Percentiles rank a stretch among this genome's conserved stretches.
Conservation (phyloP, 495 filamentous ascomycete genomes). For the Thozetella sp. region DNA sequence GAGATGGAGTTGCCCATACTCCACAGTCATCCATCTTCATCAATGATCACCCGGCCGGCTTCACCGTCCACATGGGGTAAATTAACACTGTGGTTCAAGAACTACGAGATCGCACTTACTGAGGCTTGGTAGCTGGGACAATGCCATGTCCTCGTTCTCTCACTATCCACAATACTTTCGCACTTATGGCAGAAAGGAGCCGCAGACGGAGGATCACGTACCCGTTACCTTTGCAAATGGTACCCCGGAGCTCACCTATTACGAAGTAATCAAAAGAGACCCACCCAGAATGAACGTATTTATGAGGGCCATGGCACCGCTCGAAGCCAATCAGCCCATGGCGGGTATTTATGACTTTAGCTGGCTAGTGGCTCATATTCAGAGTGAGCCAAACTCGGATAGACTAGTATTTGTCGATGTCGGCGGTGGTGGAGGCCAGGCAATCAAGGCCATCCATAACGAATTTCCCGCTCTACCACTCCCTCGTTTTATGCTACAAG, state of each 20-base stretch:
- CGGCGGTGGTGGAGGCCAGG: constrained; percentile 43
- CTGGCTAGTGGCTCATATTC: constrained; percentile 14
- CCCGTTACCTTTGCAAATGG: constrained; percentile 8
- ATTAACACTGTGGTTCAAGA: too few species aligned
- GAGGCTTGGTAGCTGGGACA: constrained; percentile 13
- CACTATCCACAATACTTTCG: constrained; percentile 10
- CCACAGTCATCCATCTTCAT: neutral
- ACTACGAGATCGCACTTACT: too few species aligned
- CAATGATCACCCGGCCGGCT: neutral
- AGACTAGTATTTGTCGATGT: constrained; percentile 41
- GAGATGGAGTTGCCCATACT: neutral
- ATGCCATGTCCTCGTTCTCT: neutral
- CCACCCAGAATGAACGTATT: constrained; percentile 4
- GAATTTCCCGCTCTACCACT: constrained; percentile 24
- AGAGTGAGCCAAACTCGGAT: constrained; percentile 5
- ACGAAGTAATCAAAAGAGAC: constrained; percentile 4
- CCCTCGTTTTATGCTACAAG: constrained; percentile 38
- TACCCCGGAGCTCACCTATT: constrained; percentile 7
- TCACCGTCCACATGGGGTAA: neutral
- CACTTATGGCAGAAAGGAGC: constrained; percentile 18
- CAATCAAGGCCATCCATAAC: constrained; percentile 29
- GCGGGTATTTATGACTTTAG: constrained; percentile 15
- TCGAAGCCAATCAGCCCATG: neutral
- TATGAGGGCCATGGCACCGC: neutral
- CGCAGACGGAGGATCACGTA: constrained; percentile 4